Base-by-base conservation (phyloP, 2,329 filamentous ascomycete genomes). In the Venturiaceae sp. region DNA sequence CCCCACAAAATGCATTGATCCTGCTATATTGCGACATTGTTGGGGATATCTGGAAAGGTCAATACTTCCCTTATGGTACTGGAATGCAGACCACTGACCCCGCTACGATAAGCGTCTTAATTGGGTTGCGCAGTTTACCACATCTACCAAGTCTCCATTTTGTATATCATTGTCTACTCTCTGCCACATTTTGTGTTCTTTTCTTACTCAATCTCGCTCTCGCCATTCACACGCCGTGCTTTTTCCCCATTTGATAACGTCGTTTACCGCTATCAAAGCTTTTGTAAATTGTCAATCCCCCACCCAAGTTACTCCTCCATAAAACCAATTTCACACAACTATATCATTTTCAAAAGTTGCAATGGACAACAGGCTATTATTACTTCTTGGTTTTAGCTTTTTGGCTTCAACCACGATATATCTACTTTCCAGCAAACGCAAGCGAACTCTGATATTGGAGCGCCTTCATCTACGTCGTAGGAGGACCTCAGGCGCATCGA, bases 401-500 rank as follows among this genome's bases (percentile, higher is more conserved):
- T 26, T 50, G 26, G 44, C 44, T 26, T 50, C 23, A 13, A 50
- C 44, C 44, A 30, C 46, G 11, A 19, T 54, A 21, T 34, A 47
- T 23, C 37, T 58, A 16, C 33, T 55, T 19, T n/a, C 67, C 5
- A 68, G 70, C 54, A 66, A 66, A 58, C 69, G 67, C 58, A 72
- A 72, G 60, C 70, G 73, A 26, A 70, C 71, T 60, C 62, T 74
- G 5, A 46, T 81, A 3, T 63, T 77, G 19, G 63, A 65, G 57
- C 69, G 72, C 57, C 60, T 80, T 5, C 66, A 65, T 23, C 62
- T 75, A 55, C 72, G 69, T 53, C 68, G 69, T 44, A 71, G 74
- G 58, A 73, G 73, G 61, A 64, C 69, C n/a, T 77, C 77, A n/a
- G 74, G 71, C 32, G 73, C 78, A 11, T 72, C 69, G 61, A 81